phyloP scores from a whole-genome alignment of 768 basidiomycete species.

The Lentinula boryana region DNA sequence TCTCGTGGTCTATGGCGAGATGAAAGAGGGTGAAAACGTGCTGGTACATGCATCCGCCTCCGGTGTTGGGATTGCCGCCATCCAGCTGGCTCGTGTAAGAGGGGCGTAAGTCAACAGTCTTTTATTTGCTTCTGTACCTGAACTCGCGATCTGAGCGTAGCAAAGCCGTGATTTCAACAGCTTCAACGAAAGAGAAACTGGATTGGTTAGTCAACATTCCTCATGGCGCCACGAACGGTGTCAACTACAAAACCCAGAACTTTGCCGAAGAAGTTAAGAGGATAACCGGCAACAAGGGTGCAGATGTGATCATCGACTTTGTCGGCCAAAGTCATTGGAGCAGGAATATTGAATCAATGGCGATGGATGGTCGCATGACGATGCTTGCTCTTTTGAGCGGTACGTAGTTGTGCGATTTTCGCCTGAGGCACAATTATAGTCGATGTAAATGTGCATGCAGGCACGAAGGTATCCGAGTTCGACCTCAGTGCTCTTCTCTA shows the following conservation, averaged over 20 bases:
- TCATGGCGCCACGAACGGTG: constrained; percentile 65
- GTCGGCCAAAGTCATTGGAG: constrained; percentile 72
- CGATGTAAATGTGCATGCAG: constrained; percentile 31
- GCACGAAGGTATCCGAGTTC: constrained; percentile 41
- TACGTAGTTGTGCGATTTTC: constrained; percentile 18
- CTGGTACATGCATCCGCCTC: constrained; percentile 90
- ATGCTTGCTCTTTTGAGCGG: constrained; percentile 64
- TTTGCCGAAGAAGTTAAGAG: constrained; percentile 71
- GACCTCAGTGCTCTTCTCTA: constrained; percentile 65
- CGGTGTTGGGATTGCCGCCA: constrained; percentile 84
- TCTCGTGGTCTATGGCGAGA: constrained; percentile 24
- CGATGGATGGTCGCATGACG: constrained; percentile 70
- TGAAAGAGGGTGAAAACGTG: constrained; percentile 68
- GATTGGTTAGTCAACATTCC: constrained; percentile 65
- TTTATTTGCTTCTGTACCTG: constrained; percentile 1
- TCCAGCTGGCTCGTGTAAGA: constrained; percentile 73
- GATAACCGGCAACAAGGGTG: constrained; percentile 64
- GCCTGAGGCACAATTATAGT: neutral
- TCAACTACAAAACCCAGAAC: constrained; percentile 82
- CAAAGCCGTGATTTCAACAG: constrained; percentile 73
- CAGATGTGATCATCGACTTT: constrained; percentile 82
- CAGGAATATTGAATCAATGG: constrained; percentile 66
- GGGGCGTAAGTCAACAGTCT: constrained; percentile 52
- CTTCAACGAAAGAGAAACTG: constrained; percentile 79
- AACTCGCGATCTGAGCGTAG: constrained; percentile 26